Conservation (phyloP, 768 basidiomycete genomes). For the Neoboletus magnificus region DNA sequence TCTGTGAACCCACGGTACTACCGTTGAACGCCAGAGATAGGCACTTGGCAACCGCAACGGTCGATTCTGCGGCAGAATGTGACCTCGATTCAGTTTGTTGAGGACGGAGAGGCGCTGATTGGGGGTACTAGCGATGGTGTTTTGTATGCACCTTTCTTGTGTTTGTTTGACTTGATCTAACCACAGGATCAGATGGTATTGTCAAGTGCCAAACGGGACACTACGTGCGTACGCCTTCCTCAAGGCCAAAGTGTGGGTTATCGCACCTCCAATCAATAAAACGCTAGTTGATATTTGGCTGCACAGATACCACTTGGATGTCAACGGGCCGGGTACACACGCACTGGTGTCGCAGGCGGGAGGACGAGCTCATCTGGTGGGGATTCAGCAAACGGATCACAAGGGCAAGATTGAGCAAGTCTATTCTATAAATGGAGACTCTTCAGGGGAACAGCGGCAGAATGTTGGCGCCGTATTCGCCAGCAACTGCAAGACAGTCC, state of each 20-base stretch:
- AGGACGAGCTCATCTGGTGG: slow-evolving; percentile 50
- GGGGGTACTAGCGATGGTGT: slow-evolving; percentile 71
- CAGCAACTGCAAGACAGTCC: slow-evolving; percentile 47
- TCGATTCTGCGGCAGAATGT: slow-evolving; percentile 64
- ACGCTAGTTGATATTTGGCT: slow-evolving; percentile 8
- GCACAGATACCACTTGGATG: slow-evolving; percentile 53
- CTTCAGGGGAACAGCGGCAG: slow-evolving; percentile 28
- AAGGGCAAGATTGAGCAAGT: slow-evolving; percentile 53
- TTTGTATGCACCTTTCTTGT: slow-evolving; percentile 41
- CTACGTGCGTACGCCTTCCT: slow-evolving; percentile 59
- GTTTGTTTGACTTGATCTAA: slow-evolving; percentile 8
- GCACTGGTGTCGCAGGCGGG: slow-evolving; percentile 52
- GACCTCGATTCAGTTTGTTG: slow-evolving; percentile 59
- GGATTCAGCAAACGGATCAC: slow-evolving; percentile 46
- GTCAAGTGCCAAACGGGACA: slow-evolving; percentile 64
- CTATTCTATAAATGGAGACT: slow-evolving; percentile 42
- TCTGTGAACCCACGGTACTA: neutral
- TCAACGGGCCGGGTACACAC: slow-evolving; percentile 46
- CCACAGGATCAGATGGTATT: slow-evolving; percentile 52
- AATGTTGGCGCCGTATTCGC: slow-evolving; percentile 53
- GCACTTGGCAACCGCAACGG: slow-evolving; percentile 61
- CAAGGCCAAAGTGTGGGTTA: slow-evolving; percentile 53
- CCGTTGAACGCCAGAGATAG: slow-evolving; percentile 30
- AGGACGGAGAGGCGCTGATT: slow-evolving; percentile 59
- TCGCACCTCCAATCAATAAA: neutral